A percentile compares a stretch with the other conserved stretches of the same genome.
These are phyloP conservation scores for Kregervanrija pseudodelftensis DNA, from an alignment of 805 yeast genomes.

Conservation along the genomic window DNA sequence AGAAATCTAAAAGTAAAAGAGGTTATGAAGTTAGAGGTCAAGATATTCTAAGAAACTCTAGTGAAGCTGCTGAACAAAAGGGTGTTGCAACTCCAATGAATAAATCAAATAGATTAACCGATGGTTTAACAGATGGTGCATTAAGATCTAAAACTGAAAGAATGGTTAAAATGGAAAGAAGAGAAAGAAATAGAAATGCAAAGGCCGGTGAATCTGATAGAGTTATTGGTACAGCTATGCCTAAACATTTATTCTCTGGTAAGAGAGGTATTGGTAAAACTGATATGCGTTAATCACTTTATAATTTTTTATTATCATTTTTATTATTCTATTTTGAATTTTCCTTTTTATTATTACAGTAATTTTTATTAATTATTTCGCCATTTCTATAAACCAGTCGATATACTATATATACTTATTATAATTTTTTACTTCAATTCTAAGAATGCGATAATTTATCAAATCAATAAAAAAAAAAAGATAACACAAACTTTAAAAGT, in stretches of 20 bases:
- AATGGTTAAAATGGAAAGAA: slow-evolving; percentile 81
- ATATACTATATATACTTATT: too few relatives aligned
- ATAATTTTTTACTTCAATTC: too few relatives aligned
- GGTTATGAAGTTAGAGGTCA: slow-evolving; percentile 53
- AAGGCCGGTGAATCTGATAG: slow-evolving; percentile 96
- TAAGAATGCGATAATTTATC: background rate
- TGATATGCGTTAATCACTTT: slow-evolving; percentile 55
- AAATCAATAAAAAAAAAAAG: background rate
- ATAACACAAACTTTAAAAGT: too few relatives aligned
- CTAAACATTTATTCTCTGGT: slow-evolving; percentile 93
- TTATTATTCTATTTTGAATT: background rate
- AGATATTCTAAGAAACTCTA: slow-evolving; percentile 54
- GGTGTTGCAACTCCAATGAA: slow-evolving; percentile 31
- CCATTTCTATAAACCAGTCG: background rate
- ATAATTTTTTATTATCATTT: background rate
- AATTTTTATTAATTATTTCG: background rate
- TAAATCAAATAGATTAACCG: slow-evolving; percentile 77
- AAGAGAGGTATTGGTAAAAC: slow-evolving; percentile 94
- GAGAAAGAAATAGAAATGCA: slow-evolving; percentile 88
- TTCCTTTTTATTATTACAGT: background rate
- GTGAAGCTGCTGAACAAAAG: slow-evolving; percentile 7
- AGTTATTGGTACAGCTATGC: slow-evolving; percentile 74
- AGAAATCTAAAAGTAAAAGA: slow-evolving; percentile 15
- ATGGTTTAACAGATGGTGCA: slow-evolving; percentile 79
- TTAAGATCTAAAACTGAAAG: slow-evolving; percentile 79